A percentile compares a stretch with the other conserved stretches of the same genome.
Conservation (phyloP, 2,329 filamentous ascomycete species). For the Fusarium oligoseptatum region DNA sequence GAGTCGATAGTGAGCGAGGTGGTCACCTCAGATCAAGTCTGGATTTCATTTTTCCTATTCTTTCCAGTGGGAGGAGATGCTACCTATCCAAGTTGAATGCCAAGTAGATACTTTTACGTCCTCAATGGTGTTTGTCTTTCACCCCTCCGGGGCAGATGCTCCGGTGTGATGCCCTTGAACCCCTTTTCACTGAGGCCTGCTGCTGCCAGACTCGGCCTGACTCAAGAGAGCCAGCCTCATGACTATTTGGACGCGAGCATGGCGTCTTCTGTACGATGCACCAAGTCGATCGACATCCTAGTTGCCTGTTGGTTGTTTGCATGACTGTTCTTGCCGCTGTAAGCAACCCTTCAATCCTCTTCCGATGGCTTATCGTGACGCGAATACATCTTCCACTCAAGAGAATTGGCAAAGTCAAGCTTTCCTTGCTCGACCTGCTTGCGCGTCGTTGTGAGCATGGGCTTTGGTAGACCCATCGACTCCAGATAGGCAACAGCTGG, state of each 20-base stretch:
- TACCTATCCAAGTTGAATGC: slow-evolving; percentile 1
- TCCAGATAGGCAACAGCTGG: slow-evolving; percentile 71
- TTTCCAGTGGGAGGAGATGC: background rate
- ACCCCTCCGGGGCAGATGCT: background rate
- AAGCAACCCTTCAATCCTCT: slow-evolving; percentile 11
- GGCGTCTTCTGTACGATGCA: background rate
- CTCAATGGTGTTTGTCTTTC: background rate
- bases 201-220: background rate
- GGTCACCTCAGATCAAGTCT: background rate
- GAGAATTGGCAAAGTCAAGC: slow-evolving; percentile 67
- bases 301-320: background rate
- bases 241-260: background rate
- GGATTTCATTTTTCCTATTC: background rate
- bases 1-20: background rate
- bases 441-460: slow-evolving; percentile 69
- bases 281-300: background rate
- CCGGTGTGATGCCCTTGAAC: background rate
- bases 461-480: slow-evolving; percentile 75
- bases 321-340: background rate
- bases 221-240: background rate
- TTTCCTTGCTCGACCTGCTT: slow-evolving; percentile 72
- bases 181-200: background rate
- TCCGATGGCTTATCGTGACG: slow-evolving; percentile 67
- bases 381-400: slow-evolving; percentile 74
- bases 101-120: slow-evolving; percentile 1